phyloP scores from a whole-genome alignment of 441 rosid genomes.

The Corymbia citriodora region DNA sequence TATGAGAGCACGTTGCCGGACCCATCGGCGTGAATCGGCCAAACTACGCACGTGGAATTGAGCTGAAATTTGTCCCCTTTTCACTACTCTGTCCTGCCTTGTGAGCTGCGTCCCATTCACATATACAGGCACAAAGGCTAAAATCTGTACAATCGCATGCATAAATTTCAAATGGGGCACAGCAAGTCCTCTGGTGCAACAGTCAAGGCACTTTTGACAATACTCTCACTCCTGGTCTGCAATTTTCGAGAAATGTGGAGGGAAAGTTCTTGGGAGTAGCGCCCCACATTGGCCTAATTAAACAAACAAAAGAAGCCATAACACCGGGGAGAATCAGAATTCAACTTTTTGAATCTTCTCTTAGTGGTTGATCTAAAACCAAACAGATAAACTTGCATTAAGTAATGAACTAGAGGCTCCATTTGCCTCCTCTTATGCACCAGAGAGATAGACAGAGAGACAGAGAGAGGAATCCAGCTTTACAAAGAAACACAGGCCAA shows the following conservation, averaged over 20 bases:
- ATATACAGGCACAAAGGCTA: not conserved
- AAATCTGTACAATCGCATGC: not conserved
- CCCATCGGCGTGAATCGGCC: not conserved
- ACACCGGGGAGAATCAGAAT: conserved; percentile 22
- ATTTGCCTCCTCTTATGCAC: not conserved
- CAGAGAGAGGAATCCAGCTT: not conserved
- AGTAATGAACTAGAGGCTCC: not conserved
- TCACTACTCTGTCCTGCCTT: not conserved
- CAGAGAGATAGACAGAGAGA: not conserved
- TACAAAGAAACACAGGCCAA: conserved; percentile 9
- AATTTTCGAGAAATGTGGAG: not conserved
- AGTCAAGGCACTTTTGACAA: not conserved
- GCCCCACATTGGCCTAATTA: not conserved
- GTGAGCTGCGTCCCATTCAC: not conserved
- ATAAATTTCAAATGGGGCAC: not conserved
- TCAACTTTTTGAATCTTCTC: conserved; percentile 4
- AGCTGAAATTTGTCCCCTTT: not conserved
- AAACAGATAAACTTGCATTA: not conserved
- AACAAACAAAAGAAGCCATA: conserved; percentile 10
- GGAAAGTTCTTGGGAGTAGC: not conserved
- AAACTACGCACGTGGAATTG: not conserved
- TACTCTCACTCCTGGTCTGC: not conserved
- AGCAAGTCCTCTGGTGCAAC: not conserved
- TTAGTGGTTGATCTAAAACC: not conserved
- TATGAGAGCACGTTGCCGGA: no score